These are phyloP conservation scores for Carex cristatella DNA, from an alignment of 176 grass and related monocot species.

Conservation along the genomic window DNA sequence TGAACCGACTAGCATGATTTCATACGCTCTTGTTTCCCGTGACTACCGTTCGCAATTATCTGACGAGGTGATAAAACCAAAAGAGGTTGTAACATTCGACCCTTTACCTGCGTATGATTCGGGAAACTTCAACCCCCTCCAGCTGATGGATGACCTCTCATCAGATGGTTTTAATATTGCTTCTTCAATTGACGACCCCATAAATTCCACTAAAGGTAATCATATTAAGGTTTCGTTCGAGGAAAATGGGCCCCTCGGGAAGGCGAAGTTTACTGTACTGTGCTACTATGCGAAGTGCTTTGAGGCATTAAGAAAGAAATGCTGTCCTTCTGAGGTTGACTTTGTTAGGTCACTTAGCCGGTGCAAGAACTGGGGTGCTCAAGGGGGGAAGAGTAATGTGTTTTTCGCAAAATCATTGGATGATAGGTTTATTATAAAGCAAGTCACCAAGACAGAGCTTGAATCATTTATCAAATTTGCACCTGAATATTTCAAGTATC, in stretches of 20 bases:
- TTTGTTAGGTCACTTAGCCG: constrained; percentile 90
- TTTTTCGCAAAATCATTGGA: constrained; percentile 98
- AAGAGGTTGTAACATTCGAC: constrained; percentile 34
- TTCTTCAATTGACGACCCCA: constrained; percentile 36
- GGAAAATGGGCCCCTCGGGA: constrained; percentile 60
- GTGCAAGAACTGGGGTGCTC: constrained; percentile 93
- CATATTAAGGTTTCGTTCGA: constrained; percentile 76
- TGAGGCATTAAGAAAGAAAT: constrained; percentile 78
- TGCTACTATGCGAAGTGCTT: constrained; percentile 94
- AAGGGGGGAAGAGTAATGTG: constrained; percentile 97
- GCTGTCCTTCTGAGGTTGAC: constrained; percentile 79
- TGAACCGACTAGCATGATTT: constrained; percentile 89
- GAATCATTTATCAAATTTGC: constrained; percentile 99
- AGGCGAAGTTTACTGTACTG: constrained; percentile 71
- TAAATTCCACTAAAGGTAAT: constrained; percentile 29
- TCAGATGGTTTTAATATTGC: constrained; percentile 49
- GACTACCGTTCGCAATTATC: constrained; percentile 63
- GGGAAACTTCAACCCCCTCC: constrained; percentile 64
- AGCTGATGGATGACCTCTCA: constrained; percentile 69
- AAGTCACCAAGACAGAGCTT: constrained; percentile 97
- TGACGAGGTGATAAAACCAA: constrained; percentile 46
- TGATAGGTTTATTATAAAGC: constrained; percentile 99
- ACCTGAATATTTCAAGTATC: constrained; percentile 85
- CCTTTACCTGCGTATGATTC: constrained; percentile 55
- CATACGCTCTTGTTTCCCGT: constrained; percentile 74